Conservation (phyloP, 1,139 yeast species). For the Candida dubliniensis region DNA sequence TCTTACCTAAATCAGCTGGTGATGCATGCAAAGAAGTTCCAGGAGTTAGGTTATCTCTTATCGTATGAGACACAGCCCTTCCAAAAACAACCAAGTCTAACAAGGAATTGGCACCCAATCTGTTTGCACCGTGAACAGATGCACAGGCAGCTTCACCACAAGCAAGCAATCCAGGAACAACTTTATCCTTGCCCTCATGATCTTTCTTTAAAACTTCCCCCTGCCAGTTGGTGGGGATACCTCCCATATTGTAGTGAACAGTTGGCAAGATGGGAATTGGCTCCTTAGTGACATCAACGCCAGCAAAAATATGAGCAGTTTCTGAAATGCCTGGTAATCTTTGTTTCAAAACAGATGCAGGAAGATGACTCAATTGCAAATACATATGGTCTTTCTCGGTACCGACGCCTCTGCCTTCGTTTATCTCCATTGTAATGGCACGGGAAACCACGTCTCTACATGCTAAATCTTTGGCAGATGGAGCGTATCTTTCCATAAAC, state of each 20-base stretch:
- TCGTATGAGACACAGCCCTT: conserved; percentile 94
- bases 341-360: conserved; percentile 86
- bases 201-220: conserved; percentile 89
- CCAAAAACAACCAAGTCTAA: conserved; percentile 97
- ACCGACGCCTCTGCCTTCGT: conserved; percentile 99
- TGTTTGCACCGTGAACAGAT: conserved; percentile 98
- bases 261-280: conserved; percentile 98
- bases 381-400: conserved; percentile 91
- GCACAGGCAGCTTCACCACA: conserved; percentile 99
- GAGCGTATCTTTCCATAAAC: conserved; percentile 99
- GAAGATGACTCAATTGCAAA: conserved; percentile 91
- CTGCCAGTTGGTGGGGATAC: conserved; percentile 96
- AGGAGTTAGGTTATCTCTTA: conserved; percentile 80
- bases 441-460: conserved; percentile 98
- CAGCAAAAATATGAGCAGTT: conserved; percentile 97
- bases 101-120: conserved; percentile 97
- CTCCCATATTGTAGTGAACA: conserved; percentile 99
- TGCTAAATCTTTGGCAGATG: conserved; percentile 96
- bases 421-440: conserved; percentile 96
- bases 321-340: conserved; percentile 99
- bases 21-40: conserved; percentile 77
- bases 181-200: conserved; percentile 83
- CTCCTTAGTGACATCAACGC: conserved; percentile 98
- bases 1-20: conserved; percentile 83
- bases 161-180: conserved; percentile 92